phyloP scores from a whole-genome alignment of 2,329 filamentous ascomycete species.

The Talaromyces sp. region DNA sequence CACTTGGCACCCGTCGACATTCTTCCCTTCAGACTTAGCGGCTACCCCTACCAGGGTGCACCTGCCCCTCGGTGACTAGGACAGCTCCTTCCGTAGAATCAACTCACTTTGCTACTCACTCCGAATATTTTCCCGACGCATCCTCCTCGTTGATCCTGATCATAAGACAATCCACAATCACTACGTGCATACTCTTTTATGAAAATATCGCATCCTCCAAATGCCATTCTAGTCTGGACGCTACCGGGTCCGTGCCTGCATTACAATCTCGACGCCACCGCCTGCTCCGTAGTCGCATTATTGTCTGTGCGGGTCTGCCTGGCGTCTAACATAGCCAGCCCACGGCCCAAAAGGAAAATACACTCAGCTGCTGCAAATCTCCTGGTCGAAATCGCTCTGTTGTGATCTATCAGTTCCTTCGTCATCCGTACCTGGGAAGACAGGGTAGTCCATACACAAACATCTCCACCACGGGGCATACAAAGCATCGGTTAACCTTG shows the following conservation, averaged over 20 bases:
- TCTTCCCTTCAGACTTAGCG: neutral
- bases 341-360: conserved; percentile 6
- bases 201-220: neutral
- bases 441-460: neutral
- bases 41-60: neutral
- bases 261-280: conserved; percentile 13
- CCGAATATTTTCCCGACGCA: neutral
- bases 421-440: neutral
- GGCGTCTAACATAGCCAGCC: conserved; percentile 9
- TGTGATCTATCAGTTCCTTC: conserved; percentile 4
- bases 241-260: conserved; percentile 17
- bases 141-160: neutral
- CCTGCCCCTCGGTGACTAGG: neutral
- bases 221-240: neutral
- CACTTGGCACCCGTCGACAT: neutral
- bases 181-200: neutral
- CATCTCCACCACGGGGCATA: neutral
- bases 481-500: neutral
- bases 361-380: conserved; percentile 4
- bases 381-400: neutral
- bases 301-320: conserved; percentile 18
- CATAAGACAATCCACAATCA: neutral
- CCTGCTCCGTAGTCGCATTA: conserved; percentile 11
- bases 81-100: neutral
- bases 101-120: neutral